Evolutionary conservation across 2,329 filamentous ascomycete species (phyloP).

Genomic region (Stagonosporopsis chrysanthemi): DNA sequence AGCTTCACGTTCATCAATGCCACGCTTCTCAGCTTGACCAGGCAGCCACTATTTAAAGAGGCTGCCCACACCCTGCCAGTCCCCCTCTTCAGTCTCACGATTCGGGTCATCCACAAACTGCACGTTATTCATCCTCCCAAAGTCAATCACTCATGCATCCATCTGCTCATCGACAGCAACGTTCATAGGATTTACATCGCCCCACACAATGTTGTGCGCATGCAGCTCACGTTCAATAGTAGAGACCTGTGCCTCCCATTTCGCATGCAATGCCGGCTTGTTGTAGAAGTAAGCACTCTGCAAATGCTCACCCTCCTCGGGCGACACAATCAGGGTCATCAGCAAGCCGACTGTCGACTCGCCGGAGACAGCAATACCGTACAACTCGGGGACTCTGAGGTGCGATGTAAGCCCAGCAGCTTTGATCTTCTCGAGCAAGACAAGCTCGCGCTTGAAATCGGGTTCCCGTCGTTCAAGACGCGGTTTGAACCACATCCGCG

Average conservation of each 20-base stretch:
- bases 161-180: conserved; percentile 48
- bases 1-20: no score
- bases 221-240: conserved; percentile 21
- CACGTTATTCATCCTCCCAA: conserved; percentile 47
- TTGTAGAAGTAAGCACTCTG: background rate
- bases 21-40: background rate
- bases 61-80: conserved; percentile 17
- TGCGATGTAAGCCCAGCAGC: conserved; percentile 2
- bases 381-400: conserved; percentile 7
- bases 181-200: conserved; percentile 27
- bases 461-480: conserved; percentile 7
- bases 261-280: conserved; percentile 1
- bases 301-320: conserved; percentile 2
- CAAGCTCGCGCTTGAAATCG: conserved; percentile 16
- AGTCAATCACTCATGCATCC: conserved; percentile 48
- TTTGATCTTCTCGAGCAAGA: conserved; percentile 4
- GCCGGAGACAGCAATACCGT: conserved; percentile 11
- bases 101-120: conserved; percentile 50
- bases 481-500: conserved; percentile 16
- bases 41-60: background rate
- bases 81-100: conserved; percentile 45
- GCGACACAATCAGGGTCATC: conserved; percentile 3
- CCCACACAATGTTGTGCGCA: conserved; percentile 27
- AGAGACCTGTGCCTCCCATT: conserved; percentile 14
- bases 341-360: conserved; percentile 11